phyloP scores from a whole-genome alignment of 2,329 filamentous ascomycete species.

The Achaetomium macrosporum region DNA sequence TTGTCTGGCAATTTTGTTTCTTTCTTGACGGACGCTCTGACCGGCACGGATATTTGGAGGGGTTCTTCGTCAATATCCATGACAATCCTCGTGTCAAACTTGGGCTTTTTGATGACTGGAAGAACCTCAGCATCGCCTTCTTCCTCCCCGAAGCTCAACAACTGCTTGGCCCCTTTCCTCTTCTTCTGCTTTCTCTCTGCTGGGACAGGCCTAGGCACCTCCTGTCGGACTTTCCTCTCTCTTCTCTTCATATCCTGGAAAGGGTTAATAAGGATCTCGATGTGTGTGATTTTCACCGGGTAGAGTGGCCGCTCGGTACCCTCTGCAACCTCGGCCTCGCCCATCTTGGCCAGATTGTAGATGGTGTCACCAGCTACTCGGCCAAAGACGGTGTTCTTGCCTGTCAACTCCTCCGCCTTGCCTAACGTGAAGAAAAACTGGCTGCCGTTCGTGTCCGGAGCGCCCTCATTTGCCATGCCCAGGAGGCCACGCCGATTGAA shows the following conservation, averaged over 20 bases:
- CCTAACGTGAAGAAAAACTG: conserved; percentile 96
- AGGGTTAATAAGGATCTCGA: conserved; percentile 75
- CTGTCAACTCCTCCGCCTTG: conserved; percentile 76
- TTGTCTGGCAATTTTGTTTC: conserved; percentile 16
- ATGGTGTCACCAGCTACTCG: conserved; percentile 89
- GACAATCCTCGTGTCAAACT: conserved; percentile 72
- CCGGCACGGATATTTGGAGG: conserved; percentile 25
- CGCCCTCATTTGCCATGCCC: conserved; percentile 91
- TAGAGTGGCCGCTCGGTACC: conserved; percentile 80
- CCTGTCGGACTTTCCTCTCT: conserved; percentile 49
- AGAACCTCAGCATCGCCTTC: conserved; percentile 53
- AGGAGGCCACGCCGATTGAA: conserved; percentile 86
- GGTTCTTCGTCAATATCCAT: conserved; percentile 48
- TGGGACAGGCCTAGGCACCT: conserved; percentile 38
- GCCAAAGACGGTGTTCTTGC: conserved; percentile 90
- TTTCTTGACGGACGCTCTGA: conserved; percentile 26
- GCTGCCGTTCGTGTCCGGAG: conserved; percentile 75
- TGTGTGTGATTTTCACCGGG: conserved; percentile 67
- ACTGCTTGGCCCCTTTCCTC: conserved; percentile 67
- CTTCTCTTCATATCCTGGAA: conserved; percentile 76
- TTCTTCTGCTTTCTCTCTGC: conserved; percentile 58
- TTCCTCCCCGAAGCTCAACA: conserved; percentile 72
- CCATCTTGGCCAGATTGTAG: conserved; percentile 92
- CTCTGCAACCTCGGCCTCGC: conserved; percentile 74
- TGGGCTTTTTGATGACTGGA: conserved; percentile 65